A percentile compares a stretch with the other conserved stretches of the same genome.
These are phyloP conservation scores for Tinospora cordifolia DNA, from an alignment of 164 flowering plant genomes.

Conservation along the genomic window DNA sequence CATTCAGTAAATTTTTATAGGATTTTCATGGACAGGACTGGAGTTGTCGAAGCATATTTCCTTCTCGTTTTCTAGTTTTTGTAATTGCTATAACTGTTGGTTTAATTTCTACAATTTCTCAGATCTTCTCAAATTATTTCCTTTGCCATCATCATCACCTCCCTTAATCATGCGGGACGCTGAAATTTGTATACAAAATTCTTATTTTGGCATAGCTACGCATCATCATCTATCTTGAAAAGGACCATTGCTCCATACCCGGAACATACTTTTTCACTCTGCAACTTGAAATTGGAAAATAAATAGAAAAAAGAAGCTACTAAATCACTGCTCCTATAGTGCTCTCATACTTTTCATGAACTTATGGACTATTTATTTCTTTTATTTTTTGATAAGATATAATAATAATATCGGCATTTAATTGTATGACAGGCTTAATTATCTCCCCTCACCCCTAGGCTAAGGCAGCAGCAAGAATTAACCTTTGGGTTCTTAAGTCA, in stretches of 20 bases:
- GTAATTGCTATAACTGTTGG: neutral
- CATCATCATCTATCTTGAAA: no score
- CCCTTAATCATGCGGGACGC: no score
- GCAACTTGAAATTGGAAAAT: neutral
- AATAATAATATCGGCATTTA: no score
- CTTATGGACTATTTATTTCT: no score
- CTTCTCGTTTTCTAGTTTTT: neutral
- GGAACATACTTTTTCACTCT: neutral
- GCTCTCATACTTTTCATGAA: neutral
- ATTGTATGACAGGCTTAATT: no score
- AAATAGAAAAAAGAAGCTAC: neutral
- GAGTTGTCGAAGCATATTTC: no score
- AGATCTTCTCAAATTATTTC: neutral
- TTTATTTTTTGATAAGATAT: no score
- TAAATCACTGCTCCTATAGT: neutral
- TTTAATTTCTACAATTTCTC: neutral
- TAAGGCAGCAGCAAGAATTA: no score
- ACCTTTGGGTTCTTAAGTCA: no score
- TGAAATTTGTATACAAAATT: no score
- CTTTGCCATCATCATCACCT: neutral
- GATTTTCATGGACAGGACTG: neutral
- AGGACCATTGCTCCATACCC: neutral
- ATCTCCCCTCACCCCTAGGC: no score
- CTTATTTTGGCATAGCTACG: no score
- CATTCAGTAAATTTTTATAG: neutral